Base-by-base conservation (phyloP, 345 rosid species). In the Durio zibethinus region DNA sequence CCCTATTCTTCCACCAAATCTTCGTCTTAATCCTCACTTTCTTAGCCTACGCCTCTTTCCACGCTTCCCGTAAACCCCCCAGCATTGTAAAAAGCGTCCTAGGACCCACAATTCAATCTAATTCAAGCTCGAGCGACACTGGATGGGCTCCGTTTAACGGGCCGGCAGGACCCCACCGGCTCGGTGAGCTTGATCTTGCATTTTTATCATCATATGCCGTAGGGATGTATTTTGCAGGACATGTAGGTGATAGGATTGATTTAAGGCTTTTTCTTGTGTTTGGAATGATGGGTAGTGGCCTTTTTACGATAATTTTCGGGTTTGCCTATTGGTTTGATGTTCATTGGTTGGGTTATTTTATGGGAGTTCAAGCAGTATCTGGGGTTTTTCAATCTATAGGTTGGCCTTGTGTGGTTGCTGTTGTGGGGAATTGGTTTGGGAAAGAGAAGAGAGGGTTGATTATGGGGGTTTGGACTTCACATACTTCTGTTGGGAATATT, bases 381-480 rank as follows among this genome's bases (percentile, higher is more conserved):
- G 98, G 99, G 20, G 75, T 92, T 84, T 92, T 93, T 85, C 99
- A 93, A 82, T 95, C 99, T 14, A 91, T 90, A 35, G 97, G 99
- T n/a, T 96, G 97, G 98, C 98, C 99, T 74, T 96, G 93, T 86
- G 98, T 96, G 80, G 98, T 93, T 42, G 84, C 99, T 18, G 87
- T 93, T 23, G 90, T 92, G 77, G 97, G 99, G 70, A 93, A 93
- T 67, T 93, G 97, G 99, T 92, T 83, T 82, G 94, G 92, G 77
- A 96, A 96, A 80, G 91, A 87, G 73, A 92, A 95, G 80, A 90
- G 99, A 83, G 98, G 98, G 33, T 77, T 95, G 87, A 92, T 91
- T 48, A 89, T 95, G 99, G 99, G 99, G 53, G 68, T 89, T 9
- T 95, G 99, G 99, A 91, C 80, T 75, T 93, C 99, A 0, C 92